Conservation (phyloP, 305 asterid species). For the Striga hermonthica region DNA sequence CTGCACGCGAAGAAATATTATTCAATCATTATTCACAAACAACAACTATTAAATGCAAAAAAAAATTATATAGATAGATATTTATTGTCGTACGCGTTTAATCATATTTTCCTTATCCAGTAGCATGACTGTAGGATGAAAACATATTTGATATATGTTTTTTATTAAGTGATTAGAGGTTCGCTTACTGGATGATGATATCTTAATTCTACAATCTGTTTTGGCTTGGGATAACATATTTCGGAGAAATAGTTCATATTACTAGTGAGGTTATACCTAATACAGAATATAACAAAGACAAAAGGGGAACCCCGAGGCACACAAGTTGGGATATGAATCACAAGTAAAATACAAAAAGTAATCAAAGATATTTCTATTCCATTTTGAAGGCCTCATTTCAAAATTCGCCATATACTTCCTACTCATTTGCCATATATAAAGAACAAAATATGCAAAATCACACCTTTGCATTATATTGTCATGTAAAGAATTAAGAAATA, state of each 20-base stretch:
- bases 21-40: slow-evolving; percentile 28
- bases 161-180: too few relatives aligned
- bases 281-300: not conserved
- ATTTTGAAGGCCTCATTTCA: slow-evolving; percentile 7
- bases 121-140: not conserved
- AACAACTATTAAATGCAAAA: slow-evolving; percentile 6
- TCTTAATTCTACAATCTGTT: too few relatives aligned
- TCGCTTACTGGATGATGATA: too few relatives aligned
- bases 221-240: not conserved
- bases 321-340: slow-evolving; percentile 22
- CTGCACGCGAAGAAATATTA: slow-evolving; percentile 46
- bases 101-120: too few relatives aligned
- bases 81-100: too few relatives aligned
- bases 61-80: too few relatives aligned
- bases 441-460: not conserved
- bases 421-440: too few relatives aligned
- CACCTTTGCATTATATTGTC: slow-evolving; percentile 17
- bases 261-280: slow-evolving; percentile 11
- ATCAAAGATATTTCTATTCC: not conserved
- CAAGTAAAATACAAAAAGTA: not conserved
- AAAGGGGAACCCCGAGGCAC: not conserved
- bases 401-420: not conserved
- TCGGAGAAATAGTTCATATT: not conserved
- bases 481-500: not conserved
- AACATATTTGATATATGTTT: not conserved